These are phyloP conservation scores for Maudiozyma serrabonitensis DNA, from an alignment of 805 yeast genomes.

Conservation along the genomic window DNA sequence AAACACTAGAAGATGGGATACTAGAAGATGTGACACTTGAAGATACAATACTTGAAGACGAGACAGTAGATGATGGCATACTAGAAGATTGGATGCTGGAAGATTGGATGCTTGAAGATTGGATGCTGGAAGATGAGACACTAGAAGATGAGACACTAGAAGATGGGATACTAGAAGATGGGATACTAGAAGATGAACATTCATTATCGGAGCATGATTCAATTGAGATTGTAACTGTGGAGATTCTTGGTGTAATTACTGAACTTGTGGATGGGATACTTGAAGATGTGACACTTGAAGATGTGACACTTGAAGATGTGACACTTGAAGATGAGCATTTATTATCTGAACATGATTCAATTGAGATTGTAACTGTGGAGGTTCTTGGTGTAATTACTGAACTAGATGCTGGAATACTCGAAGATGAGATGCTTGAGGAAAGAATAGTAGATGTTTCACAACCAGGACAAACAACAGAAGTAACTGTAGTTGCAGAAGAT, in stretches of 20 bases:
- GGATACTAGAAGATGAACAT: background rate
- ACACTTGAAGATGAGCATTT: background rate
- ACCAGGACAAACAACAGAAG: slow-evolving; percentile 2
- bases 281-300: background rate
- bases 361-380: background rate
- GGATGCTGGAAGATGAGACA: background rate
- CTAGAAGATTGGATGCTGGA: background rate
- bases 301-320: background rate
- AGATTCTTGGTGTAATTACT: background rate
- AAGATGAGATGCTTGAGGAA: background rate
- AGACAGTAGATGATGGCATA: background rate
- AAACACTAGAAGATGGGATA: too few species aligned
- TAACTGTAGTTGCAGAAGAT: background rate
- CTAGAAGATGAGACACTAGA: background rate
- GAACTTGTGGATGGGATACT: background rate
- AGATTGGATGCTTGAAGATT: background rate
- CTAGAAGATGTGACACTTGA: background rate
- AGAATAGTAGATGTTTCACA: slow-evolving; percentile 1
- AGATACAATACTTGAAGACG: background rate
- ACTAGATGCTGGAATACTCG: background rate
- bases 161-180: background rate
- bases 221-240: background rate
- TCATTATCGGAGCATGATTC: too few species aligned
- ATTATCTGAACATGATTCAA: slow-evolving; percentile 2
- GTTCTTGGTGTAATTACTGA: background rate